Evolutionary conservation across 2,329 filamentous ascomycete species (phyloP).

Genomic region (Apiospora rasikravindrae): DNA sequence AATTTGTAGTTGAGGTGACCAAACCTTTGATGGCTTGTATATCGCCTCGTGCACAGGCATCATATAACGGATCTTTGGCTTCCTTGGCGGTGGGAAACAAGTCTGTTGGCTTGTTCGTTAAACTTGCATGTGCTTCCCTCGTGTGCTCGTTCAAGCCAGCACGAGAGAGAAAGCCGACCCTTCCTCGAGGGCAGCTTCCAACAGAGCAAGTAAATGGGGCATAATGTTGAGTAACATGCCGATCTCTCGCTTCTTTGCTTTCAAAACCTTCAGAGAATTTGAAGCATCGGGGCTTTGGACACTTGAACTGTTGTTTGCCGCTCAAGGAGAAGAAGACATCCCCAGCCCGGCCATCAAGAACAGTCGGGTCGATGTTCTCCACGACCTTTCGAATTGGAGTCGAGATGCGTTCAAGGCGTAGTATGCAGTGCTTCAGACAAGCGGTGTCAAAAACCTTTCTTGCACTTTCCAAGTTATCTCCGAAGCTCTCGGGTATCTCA

Average conservation of each 20-base stretch:
- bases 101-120: neutral
- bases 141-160: neutral
- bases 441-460: neutral
- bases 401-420: neutral
- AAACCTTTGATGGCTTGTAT: neutral
- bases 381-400: neutral
- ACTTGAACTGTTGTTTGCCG: neutral
- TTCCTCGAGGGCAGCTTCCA: neutral
- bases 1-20: accelerated
- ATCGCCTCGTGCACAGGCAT: neutral
- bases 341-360: neutral
- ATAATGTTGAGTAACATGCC: neutral
- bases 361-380: neutral
- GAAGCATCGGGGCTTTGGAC: neutral
- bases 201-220: neutral
- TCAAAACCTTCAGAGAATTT: neutral
- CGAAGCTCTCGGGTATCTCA: neutral
- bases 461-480: neutral
- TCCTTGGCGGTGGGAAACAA: neutral
- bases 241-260: neutral
- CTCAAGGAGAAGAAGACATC: neutral
- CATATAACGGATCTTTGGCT: neutral
- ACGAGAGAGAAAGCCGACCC: neutral
- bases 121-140: neutral
- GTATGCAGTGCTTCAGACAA: neutral